Evolutionary conservation across 2,329 filamentous ascomycete species (phyloP), one percentile per base, ranked within the genome.

Genomic region (Remersonia thermophila): DNA sequence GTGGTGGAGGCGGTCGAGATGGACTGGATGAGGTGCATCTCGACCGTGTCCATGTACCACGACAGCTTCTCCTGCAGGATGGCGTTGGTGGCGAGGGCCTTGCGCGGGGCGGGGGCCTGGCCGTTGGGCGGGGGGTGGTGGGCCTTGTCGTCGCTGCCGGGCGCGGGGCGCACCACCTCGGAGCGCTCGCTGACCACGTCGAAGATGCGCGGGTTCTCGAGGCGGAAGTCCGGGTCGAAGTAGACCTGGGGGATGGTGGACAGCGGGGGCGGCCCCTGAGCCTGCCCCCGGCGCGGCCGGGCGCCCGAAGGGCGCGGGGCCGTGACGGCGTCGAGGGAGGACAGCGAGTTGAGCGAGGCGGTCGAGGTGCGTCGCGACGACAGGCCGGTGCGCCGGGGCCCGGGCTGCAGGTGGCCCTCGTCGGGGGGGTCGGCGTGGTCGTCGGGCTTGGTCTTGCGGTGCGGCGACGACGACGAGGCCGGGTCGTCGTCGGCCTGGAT

Each of bases 11-110:
- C 91, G 0, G 83, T 86, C 2, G 89, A 96, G 44, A 98, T 98
- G 0, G 87, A 94, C 23, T 84, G 85, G 49, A 98, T 95, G 7
- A 98, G 66, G 55, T 98, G 91, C 37, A 98, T 85, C 55, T 98
- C 91, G 15, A 98, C 86, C 0, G 91, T 98, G 55, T 98, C 91
- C 86, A 98, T 94, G 57, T 98, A 98, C 91, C 91, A 98, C 0
- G 91, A 96, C 10, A 98, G 66, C 59, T 98, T 98, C 59, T 98
- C 91, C 55, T 98, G 91, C 26, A 98, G 59, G 40, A 98, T 98
- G 0, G 91, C 91, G 59, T 98, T 98, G 0, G 87, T 95, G 7
- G 89, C 89, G 18, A 98, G 66, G 1, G 84, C 83, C 55, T 95
- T 96, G 41, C 89, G 74, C 7, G 82, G 77, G 9, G 70, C 69